A percentile compares a stretch with the other conserved stretches of the same genome.
Conservation (phyloP, 306 rosid species). For the Lathyrus aphaca region DNA sequence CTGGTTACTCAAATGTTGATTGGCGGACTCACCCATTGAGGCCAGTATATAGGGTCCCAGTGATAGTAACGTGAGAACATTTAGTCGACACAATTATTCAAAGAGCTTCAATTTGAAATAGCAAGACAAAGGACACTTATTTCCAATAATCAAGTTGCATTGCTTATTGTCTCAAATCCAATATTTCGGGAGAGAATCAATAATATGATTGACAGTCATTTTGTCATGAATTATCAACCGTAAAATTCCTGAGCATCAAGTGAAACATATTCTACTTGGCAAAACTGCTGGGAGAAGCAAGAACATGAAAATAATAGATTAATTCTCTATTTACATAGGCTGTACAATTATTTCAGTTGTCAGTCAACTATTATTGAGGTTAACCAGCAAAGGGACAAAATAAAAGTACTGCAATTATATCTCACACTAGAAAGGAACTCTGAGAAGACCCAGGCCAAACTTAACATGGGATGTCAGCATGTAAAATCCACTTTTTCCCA, state of each 20-base stretch:
- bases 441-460: slow-evolving; percentile 47
- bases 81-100: too few relatives aligned
- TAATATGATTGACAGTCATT: too few relatives aligned
- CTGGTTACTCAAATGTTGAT: too few relatives aligned
- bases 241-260: background rate
- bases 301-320: slow-evolving; percentile 29
- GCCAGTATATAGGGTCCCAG: too few relatives aligned
- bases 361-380: slow-evolving; percentile 59
- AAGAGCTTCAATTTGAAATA: too few relatives aligned
- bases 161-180: too few relatives aligned
- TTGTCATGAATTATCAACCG: background rate
- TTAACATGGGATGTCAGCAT: slow-evolving; percentile 42
- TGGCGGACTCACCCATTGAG: too few relatives aligned
- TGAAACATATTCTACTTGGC: slow-evolving; percentile 18
- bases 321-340: slow-evolving; percentile 71
- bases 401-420: slow-evolving; percentile 42
- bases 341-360: slow-evolving; percentile 65
- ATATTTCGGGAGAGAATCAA: too few relatives aligned
- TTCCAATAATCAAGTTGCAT: too few relatives aligned
- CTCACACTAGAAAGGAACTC: slow-evolving; percentile 41
- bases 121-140: too few relatives aligned
- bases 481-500: slow-evolving; percentile 50
- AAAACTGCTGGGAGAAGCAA: slow-evolving; percentile 14
- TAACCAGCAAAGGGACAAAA: slow-evolving; percentile 41
- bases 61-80: too few relatives aligned